Evolutionary conservation across 306 rosid genomes (phyloP), one percentile per base, ranked within the genome.

Genomic region (Mimosa pudica): DNA sequence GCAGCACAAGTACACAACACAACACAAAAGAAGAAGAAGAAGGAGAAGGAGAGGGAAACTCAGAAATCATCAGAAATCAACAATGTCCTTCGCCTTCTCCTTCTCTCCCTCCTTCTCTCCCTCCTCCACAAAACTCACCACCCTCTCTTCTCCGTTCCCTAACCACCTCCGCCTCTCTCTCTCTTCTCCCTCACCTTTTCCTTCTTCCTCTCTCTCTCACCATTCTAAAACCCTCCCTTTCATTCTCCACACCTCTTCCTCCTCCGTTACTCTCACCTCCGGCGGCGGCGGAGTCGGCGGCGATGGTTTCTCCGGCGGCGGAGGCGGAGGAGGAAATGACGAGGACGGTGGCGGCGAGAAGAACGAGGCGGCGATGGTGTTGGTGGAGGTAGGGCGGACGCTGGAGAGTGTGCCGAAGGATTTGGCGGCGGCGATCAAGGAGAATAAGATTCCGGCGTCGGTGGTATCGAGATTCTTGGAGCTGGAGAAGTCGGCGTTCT

Each of bases 41-140:
- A 17, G 78, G 24, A 18, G 52, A 24, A 71, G 71, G 4, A 49
- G n/a, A 13, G 11, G n/a, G 5, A 66, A 17, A 2, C 7, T 3
- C 55, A 62, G 14, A 8, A 24, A 24, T 24, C 30, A 24, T 24
- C 30, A 24, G 30, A 24, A 24, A 1, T 63, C 12, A 30, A 70
- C 88, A 76, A 95, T 95, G 98, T 80, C 99, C 80, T 84, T 93
- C 79, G 84, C 97, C 70, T 81, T 90, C 80, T 84, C 84, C 82
- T 83, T 85, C 79, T 20, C 42, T 72, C 87, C 91, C 16, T 62
- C 87, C 2, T 45, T 5, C 42, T 86, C 48, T 71, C 81, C 80
- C 11, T 46, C 1, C 45, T 80, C 80, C 30, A 24, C 30, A 24
- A 77, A 36, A 51, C 89, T 68, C 5, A 77, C 83, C 49, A 63